phyloP scores from a whole-genome alignment of 768 basidiomycete genomes.

The Dictyophora rubrovolvata region DNA sequence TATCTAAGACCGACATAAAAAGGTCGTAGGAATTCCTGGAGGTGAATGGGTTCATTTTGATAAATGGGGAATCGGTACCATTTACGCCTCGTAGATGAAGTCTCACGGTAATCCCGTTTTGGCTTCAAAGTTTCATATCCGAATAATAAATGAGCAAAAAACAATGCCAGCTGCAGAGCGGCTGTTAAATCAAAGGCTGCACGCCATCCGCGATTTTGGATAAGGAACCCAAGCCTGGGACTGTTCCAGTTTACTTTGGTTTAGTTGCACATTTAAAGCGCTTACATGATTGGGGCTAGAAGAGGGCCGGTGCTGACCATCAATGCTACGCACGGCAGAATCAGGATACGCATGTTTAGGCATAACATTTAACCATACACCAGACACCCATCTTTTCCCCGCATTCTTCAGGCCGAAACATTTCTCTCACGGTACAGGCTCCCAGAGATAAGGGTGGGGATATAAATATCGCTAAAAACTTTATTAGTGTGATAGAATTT shows the following conservation, averaged over 20 bases:
- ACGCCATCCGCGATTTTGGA: slow-evolving; percentile 10
- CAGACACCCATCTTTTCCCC: background rate
- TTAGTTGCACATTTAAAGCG: too few relatives aligned
- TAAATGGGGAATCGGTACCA: background rate
- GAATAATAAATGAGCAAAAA: slow-evolving; percentile 10
- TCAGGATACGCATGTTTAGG: background rate
- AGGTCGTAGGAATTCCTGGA: background rate
- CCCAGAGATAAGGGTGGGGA: background rate
- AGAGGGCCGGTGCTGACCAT: background rate
- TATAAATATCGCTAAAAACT: slow-evolving; percentile 1
- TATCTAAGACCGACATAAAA: background rate
- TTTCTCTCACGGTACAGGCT: background rate
- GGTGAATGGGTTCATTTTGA: background rate
- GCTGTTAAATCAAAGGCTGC: slow-evolving; percentile 5
- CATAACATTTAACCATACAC: background rate
- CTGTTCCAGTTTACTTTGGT: background rate
- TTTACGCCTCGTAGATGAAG: background rate
- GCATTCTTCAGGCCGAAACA: background rate
- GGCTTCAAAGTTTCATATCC: slow-evolving; percentile 9
- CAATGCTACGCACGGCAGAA: background rate
- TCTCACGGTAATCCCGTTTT: background rate
- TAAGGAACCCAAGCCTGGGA: slow-evolving; percentile 3
- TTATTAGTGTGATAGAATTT: background rate
- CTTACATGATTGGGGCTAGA: background rate
- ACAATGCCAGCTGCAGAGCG: slow-evolving; percentile 1